Base-by-base conservation (phyloP, 768 basidiomycete genomes). In the Termitomyces sp. region DNA sequence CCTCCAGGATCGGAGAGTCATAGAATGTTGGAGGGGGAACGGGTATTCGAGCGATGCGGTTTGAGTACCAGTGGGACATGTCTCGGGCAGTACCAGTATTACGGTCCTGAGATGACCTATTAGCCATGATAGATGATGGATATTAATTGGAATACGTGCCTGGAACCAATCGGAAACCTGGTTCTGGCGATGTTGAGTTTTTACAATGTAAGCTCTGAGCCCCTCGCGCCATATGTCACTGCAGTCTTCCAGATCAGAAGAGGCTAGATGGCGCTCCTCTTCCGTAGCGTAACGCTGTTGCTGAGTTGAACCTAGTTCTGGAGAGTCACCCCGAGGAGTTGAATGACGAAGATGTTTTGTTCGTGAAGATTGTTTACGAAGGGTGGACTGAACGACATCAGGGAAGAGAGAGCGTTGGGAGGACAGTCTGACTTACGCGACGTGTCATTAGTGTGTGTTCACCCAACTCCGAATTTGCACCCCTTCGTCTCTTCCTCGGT, bases 171-270 rank as follows among this genome's bases (percentile, higher is more conserved):
- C 80, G 58, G 85, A 86, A 5, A 92, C 81, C 61, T 89, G 86
- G 50, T 81, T 83, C 69, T 85, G 83, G 49, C 90, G 83, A 66
- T 84, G 85, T 65, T 86, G 83, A 6, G 88, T 89, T 64, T 90
- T 85, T 31, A 85, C 66, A 52, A 83, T 77, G 64, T 92, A 93
- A 56, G 83, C 82, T 52, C 78, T 76, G 16, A 92, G 77, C 65
- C 89, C 90, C 25, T 75, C 78, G 43, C 75, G 72, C 92, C 92
- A 93, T 16, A 93, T 66, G 58, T 92, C 90, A 62, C 82, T 80
- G 61, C 85, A 90, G 58, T 92, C 91, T 29, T 91, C 90, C 59
- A 93, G 74, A 76, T 93, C 91, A 21, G 91, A 92, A 17, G 90
- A 89, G 11, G 73, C 70, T 12, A 82, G 73, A 38, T 73, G 71